These are phyloP conservation scores for Tuber brumale DNA, from an alignment of 495 filamentous ascomycete genomes.

Conservation along the genomic window DNA sequence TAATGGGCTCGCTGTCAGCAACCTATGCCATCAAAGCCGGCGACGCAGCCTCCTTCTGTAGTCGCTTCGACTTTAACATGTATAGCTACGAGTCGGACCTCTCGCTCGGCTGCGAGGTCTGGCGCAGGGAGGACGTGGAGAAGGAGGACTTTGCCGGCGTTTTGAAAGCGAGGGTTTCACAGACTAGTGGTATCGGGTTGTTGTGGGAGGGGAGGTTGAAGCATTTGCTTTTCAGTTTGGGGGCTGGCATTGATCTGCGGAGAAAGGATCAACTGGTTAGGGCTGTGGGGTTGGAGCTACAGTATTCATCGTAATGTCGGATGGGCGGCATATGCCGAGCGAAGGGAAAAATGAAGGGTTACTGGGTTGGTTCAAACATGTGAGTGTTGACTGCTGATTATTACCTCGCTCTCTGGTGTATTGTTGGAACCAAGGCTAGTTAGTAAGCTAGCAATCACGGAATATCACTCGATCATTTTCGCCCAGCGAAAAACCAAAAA, in stretches of 20 bases:
- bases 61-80: slow-evolving; percentile 91
- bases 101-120: slow-evolving; percentile 82
- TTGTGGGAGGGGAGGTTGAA: slow-evolving; percentile 94
- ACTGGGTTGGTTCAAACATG: not conserved
- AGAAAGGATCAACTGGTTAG: slow-evolving; percentile 62
- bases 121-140: slow-evolving; percentile 50
- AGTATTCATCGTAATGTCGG: slow-evolving; percentile 73
- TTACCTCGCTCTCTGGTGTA: not conserved
- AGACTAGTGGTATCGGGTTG: slow-evolving; percentile 72
- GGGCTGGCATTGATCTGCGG: slow-evolving; percentile 69
- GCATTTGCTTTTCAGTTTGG: slow-evolving; percentile 84
- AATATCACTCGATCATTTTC: not conserved
- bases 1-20: slow-evolving; percentile 84
- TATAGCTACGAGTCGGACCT: slow-evolving; percentile 96
- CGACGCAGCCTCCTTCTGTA: slow-evolving; percentile 72
- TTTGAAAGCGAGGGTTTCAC: slow-evolving; percentile 81
- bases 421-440: not conserved
- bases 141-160: slow-evolving; percentile 71
- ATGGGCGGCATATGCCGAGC: not conserved
- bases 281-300: slow-evolving; percentile 76
- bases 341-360: not conserved
- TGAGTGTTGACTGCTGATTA: not conserved
- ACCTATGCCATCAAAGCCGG: slow-evolving; percentile 86
- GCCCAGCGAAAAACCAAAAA: not conserved
- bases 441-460: not conserved